Base-by-base conservation (phyloP, 495 filamentous ascomycete species). In the Aspergillus avenaceus region DNA sequence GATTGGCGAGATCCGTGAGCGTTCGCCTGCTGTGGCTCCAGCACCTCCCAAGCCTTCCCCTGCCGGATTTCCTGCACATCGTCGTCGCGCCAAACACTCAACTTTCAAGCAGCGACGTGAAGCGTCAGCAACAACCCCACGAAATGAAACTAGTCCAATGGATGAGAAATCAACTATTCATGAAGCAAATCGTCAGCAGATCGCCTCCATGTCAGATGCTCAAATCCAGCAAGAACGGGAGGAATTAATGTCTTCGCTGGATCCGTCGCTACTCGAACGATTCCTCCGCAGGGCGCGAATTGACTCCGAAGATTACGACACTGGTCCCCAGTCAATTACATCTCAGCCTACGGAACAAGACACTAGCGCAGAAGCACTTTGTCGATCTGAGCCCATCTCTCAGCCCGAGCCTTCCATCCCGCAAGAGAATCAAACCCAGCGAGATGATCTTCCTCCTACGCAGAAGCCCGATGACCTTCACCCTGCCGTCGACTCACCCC, bases 11-110 rank as follows among this genome's bases (percentile, higher is more conserved):
- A 84, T 98, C 66, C 69, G 81, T 54, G 93, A 97, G 70, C 83
- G 88, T 29, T 68, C 59, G 26, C 67, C 83, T 11, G 62, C 77
- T 24, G 59, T 71, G 21, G 67, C 74, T 31, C 58, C 58, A 12
- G 64, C 78, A 1, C 79, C 76, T 37, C 87, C 90, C 9, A 79
- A 73, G 45, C 79, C 80, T 18, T 76, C 80, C 19, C 60, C 78
- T 5, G 84, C 77, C n/a, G 93, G 92, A 1, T 97, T 97, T 53
- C 93, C 93, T 22, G 81, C 80, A 36, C 91, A 87, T 70, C 91
- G 86, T 60, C 91, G 86, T 59, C 84, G 92, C 32, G 70, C 67
- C n/a, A 73, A 77, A 32, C 59, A 73, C 0, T 95, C 90, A 5
- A 78, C 84, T 24, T 96, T 96, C 76, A 91, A 88, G 57, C 83